Conservation (phyloP, 257 asterid genomes). For the Solanum lycopersicoides region DNA sequence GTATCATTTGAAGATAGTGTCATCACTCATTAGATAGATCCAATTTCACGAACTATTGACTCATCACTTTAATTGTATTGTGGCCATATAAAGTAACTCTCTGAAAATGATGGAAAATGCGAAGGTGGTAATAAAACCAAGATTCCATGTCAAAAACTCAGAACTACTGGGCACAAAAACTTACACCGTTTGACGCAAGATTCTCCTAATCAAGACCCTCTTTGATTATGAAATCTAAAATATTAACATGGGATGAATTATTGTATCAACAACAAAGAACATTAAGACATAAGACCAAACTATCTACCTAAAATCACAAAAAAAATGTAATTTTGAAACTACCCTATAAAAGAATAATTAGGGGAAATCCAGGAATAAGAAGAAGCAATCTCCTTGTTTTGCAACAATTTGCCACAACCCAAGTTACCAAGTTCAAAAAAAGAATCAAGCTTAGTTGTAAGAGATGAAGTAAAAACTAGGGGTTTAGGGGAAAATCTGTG, state of each 20-base stretch:
- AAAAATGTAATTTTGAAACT: not conserved
- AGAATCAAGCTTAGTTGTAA: not conserved
- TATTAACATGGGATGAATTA: not conserved
- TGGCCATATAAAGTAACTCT: not conserved
- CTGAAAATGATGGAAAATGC: not conserved
- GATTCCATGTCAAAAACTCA: not conserved
- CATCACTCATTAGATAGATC: not conserved
- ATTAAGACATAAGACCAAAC: not conserved
- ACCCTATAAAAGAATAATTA: not conserved
- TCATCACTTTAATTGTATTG: not conserved
- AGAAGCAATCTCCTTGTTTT: not conserved
- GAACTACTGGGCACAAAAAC: not conserved
- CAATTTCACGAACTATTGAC: not conserved
- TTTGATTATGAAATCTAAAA: not conserved
- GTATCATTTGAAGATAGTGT: not conserved
- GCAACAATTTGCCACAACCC: not conserved
- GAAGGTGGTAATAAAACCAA: not conserved
- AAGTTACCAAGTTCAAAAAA: not conserved
- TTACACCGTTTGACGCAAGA: not conserved
- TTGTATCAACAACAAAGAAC: not conserved
- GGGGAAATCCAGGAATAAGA: not conserved
- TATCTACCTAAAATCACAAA: not conserved
- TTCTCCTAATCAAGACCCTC: not conserved
- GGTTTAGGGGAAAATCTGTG: not conserved
- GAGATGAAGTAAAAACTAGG: not conserved